Evolutionary conservation across 805 yeast genomes (phyloP), one percentile per base, ranked within the genome.

Genomic region (Kazachstania psychrophila): DNA sequence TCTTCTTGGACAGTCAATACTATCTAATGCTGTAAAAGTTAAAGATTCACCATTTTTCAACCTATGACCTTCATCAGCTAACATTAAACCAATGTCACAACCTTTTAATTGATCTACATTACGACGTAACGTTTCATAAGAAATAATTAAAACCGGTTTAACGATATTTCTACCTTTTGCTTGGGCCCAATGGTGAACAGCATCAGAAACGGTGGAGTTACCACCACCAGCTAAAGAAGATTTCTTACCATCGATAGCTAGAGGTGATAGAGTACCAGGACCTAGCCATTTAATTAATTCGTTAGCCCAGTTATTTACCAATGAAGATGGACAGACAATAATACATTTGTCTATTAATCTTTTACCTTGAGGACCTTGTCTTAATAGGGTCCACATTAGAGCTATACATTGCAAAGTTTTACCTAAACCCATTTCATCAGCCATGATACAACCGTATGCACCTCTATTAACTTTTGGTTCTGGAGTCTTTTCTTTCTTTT

Each of bases 391-490:
- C 97, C 97, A 89, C 83, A 88, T 70, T 23, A 89, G 66, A 0
- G 96, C 70, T 23, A 89, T 70, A 58, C 97, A 89, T 56, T 86
- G 96, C 18, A 86, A 65, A 0, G 96, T 86, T 54, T 86, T 86
- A 18, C 96, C 96, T 27, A 86, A 66, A 4, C 96, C 96, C 96
- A 87, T 87, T 58, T 84, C 96, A 62, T 87, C 96, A 0, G 96
- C 96, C 97, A 89, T 89, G 34, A 89, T 89, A 54, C 96, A 89
- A 3, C 98, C 98, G 51, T 81, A 76, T 0, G 96, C 96, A 23
- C 80, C 68, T 6, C 85, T 72, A 54, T 81, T 86, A 19, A 43
- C 42, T 23, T 40, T 34, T 12, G 36, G 30, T 10, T 12, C 7
- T 4, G 10, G 20, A 8, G 20, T 22, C 23, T 28, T 4, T 17